Evolutionary conservation across 306 rosid species (phyloP).

Genomic region (Dicorynia guianensis): DNA sequence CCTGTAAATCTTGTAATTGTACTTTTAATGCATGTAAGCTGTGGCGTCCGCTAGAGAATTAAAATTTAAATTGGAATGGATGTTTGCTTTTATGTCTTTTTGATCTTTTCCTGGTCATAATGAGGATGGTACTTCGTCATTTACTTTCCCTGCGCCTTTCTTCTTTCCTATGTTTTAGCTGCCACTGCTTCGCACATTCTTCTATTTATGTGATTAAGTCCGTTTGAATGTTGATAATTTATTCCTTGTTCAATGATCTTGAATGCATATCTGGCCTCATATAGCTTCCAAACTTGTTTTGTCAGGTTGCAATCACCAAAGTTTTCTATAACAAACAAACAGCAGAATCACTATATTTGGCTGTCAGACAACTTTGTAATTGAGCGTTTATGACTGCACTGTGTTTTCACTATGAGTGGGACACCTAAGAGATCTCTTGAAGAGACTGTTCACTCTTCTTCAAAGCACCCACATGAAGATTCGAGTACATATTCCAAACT

Average conservation of each 20-base stretch:
- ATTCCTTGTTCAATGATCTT: slow-evolving; percentile 13
- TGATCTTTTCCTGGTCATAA: slow-evolving; percentile 3
- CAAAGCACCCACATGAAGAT: slow-evolving; percentile 77
- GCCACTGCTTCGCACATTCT: neutral
- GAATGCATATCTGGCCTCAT: slow-evolving; percentile 25
- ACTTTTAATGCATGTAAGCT: slow-evolving; percentile 6
- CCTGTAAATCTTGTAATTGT: neutral
- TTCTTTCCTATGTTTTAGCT: neutral
- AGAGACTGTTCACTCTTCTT: slow-evolving; percentile 71
- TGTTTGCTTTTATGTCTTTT: neutral
- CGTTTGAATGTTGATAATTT: slow-evolving; percentile 23
- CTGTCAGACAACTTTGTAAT: slow-evolving; percentile 32
- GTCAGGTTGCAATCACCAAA: slow-evolving; percentile 39
- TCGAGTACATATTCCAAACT: slow-evolving; percentile 62
- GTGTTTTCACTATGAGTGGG: slow-evolving; percentile 70
- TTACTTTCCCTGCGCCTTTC: neutral
- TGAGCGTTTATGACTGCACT: slow-evolving; percentile 32
- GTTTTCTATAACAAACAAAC: slow-evolving; percentile 5
- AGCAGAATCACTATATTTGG: slow-evolving; percentile 15
- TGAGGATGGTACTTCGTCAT: slow-evolving; percentile 23
- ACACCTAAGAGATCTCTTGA: slow-evolving; percentile 82
- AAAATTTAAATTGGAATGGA: neutral
- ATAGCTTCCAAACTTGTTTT: slow-evolving; percentile 25
- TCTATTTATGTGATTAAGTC: neutral
- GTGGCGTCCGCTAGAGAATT: neutral